Conservation (phyloP, 257 asterid genomes). For the Solanum gracilifrons region DNA sequence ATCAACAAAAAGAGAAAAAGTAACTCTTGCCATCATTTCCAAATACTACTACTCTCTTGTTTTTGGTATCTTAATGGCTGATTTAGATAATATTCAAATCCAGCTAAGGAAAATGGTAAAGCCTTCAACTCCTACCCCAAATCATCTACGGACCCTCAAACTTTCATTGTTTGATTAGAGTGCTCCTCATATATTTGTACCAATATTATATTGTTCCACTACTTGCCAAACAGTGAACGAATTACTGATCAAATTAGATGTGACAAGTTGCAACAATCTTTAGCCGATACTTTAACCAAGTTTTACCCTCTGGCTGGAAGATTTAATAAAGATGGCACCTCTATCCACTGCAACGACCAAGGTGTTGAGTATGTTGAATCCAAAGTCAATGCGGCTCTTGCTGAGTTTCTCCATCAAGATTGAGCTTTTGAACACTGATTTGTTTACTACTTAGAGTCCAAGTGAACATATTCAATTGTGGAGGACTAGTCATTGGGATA, state of each 20-base stretch:
- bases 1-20: background rate
- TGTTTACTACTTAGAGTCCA: slow-evolving; percentile 1
- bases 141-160: background rate
- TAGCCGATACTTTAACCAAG: background rate
- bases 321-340: background rate
- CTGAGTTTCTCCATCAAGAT: background rate
- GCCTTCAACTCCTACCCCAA: background rate
- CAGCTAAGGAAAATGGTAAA: background rate
- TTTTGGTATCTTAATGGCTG: background rate
- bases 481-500: slow-evolving; percentile 18
- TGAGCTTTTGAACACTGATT: background rate
- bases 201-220: background rate
- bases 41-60: background rate
- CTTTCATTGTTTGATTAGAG: background rate
- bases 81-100: background rate
- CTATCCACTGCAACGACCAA: background rate
- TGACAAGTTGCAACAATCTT: background rate
- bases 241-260: background rate
- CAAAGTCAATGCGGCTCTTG: background rate
- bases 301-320: background rate
- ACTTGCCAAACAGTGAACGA: background rate
- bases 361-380: background rate
- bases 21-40: background rate
- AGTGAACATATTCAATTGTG: slow-evolving; percentile 12
- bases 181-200: background rate